These are phyloP conservation scores for Angophora floribunda DNA, from an alignment of 345 rosid genomes.

Conservation along the genomic window DNA sequence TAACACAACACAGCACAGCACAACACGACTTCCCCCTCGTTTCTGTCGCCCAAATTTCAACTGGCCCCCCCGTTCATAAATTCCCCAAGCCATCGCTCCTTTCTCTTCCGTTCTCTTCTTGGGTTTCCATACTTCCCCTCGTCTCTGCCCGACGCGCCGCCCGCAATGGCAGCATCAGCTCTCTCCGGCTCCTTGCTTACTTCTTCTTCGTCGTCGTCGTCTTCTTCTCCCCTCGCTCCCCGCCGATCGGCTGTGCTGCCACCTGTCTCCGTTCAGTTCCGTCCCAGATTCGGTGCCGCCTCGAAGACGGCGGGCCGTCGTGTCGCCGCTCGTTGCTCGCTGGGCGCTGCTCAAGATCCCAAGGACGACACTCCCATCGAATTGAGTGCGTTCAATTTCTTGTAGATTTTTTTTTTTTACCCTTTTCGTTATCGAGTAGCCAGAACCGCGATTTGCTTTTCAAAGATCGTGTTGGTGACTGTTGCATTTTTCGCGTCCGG, in stretches of 20 bases:
- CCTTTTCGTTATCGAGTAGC: background rate
- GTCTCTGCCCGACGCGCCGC: background rate
- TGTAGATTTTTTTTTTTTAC: background rate
- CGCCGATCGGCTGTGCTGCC: background rate
- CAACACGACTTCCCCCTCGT: background rate
- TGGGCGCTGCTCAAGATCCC: conserved; percentile 17
- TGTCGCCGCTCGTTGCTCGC: conserved; percentile 18
- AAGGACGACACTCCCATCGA: conserved; percentile 32
- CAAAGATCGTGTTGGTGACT: background rate
- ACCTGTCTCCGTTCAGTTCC: background rate
- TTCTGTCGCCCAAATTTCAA: background rate
- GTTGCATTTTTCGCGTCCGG: background rate
- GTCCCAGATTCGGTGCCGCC: background rate
- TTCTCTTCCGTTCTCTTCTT: background rate
- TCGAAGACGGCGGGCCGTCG: background rate
- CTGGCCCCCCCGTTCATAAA: background rate
- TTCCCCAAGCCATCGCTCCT: background rate
- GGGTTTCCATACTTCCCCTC: background rate
- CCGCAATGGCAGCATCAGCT: background rate
- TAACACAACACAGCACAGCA: background rate
- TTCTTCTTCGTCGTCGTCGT: background rate
- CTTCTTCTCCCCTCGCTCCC: background rate
- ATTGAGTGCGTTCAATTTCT: conserved; percentile 11
- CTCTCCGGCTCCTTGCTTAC: background rate
- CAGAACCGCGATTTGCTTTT: background rate